These are phyloP conservation scores for Gonium pectorale DNA, from an alignment of 139 green algal species.

Conservation along the genomic window DNA sequence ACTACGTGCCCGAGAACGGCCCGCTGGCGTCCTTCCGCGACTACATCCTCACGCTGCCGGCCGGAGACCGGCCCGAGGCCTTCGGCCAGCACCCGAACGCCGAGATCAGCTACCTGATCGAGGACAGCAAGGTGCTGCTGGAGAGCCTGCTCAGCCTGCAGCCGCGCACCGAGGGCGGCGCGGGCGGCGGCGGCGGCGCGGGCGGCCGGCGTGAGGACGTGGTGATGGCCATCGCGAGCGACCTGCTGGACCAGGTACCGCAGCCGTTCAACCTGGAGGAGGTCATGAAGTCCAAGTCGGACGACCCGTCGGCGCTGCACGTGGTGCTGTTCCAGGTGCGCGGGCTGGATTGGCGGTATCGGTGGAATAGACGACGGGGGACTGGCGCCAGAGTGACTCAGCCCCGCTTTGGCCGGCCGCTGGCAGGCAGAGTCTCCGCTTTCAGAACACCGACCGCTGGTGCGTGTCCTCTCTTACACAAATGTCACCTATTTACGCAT, in stretches of 20 bases:
- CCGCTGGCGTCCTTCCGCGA: constrained; percentile 71
- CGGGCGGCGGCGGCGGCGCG: constrained; percentile 12
- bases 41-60: constrained; percentile 78
- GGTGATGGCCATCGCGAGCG: constrained; percentile 74
- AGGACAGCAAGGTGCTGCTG: constrained; percentile 80
- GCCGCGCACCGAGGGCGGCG: constrained; percentile 52
- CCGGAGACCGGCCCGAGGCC: constrained; percentile 78
- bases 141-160: constrained; percentile 77
- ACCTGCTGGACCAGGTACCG: constrained; percentile 80
- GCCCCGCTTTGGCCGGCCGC: too few relatives aligned
- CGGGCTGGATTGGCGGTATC: too few relatives aligned
- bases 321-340: constrained; percentile 86
- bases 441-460: too few relatives aligned
- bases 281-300: constrained; percentile 80
- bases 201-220: constrained; percentile 64
- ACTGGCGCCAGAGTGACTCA: too few relatives aligned
- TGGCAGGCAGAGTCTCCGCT: too few relatives aligned
- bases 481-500: too few relatives aligned
- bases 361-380: too few relatives aligned
- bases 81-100: constrained; percentile 93
- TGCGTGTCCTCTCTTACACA: too few relatives aligned
- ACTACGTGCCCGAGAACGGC: constrained; percentile 83
- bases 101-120: constrained; percentile 89
- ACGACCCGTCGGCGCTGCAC: constrained; percentile 84
- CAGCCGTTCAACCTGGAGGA: constrained; percentile 82